Base-by-base conservation (phyloP, 176 grass and related monocot species). In the Tillandsia fasciculata region DNA sequence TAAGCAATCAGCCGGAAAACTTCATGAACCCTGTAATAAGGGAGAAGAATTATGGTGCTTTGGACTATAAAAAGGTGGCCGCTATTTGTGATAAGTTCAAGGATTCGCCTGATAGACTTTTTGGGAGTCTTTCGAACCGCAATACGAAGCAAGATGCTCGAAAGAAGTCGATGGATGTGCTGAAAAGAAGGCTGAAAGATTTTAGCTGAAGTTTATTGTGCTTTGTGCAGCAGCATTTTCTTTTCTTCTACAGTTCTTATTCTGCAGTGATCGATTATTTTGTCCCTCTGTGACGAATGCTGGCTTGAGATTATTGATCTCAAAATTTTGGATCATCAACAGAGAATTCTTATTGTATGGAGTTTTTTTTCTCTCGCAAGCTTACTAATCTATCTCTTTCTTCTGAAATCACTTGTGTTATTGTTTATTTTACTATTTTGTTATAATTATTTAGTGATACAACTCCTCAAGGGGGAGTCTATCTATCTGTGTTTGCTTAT, bases 21-120 rank as follows among this genome's bases (percentile, higher is more conserved):
- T 97, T 92, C 70, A 85, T 92, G 86, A 97, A 97, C 76, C 89
- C 94, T 50, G 89, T 90, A 59, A 90, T 90, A 76, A 83, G 93
- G 74, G 79, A 76, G 82, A 89, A 77, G 70, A 97, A 87, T 75
- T 97, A 93, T 10, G 86, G 86, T 10, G 76, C 79, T 10, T 77
- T 97, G 69, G 94, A 97, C 83, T 78, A 83, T 81, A 97, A 97
- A 79, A 97, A 88, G 81, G 29, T 97, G 26, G 66, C 86, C 0
- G 83, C 77, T 17, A 63, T 93, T 26, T 92, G 87, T 49, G 89
- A 97, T 7, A 97, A 92, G 80, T 93, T 83, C 78, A 97, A 92
- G 81, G 92, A 96, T 75, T 84, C 85, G 12, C 85, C 88, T 9
- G 92, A 91, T 71, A 80, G 80, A 9, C 67, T 96, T 64, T 96